Percentiles rank a stretch among this genome's conserved stretches.
These are phyloP conservation scores for Claviceps digitariae DNA, from an alignment of 2,329 filamentous ascomycete genomes.

Conservation along the genomic window DNA sequence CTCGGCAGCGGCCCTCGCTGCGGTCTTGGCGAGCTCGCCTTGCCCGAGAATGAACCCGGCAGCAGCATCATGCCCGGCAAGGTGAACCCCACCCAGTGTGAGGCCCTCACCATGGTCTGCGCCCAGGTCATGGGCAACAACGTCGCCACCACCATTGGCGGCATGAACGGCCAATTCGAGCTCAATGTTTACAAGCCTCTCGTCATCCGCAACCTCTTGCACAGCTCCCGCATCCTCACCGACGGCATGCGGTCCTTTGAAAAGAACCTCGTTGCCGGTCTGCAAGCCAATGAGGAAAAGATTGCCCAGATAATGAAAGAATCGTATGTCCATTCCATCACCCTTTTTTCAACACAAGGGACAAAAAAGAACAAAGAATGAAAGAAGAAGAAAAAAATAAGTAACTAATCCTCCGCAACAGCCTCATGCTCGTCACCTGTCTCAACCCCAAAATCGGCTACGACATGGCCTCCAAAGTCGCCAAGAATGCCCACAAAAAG, in stretches of 20 bases:
- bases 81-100: constrained; percentile 97
- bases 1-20: constrained; percentile 92
- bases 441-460: constrained; percentile 96
- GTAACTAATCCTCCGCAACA: constrained; percentile 23
- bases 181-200: constrained; percentile 98
- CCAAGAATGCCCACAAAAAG: constrained; percentile 99
- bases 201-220: constrained; percentile 86
- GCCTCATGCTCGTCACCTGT: constrained; percentile 96
- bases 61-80: constrained; percentile 99
- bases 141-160: constrained; percentile 80
- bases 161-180: constrained; percentile 97
- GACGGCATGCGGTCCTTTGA: constrained; percentile 95
- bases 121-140: constrained; percentile 97
- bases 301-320: constrained; percentile 86
- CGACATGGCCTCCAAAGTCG: constrained; percentile 93
- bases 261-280: constrained; percentile 76
- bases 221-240: constrained; percentile 75
- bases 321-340: constrained; percentile 46
- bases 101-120: constrained; percentile 95
- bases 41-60: constrained; percentile 96
- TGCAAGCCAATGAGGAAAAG: constrained; percentile 87
- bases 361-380: neutral
- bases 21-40: constrained; percentile 80
- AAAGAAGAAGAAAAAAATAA: neutral
- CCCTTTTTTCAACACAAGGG: too few species aligned